Evolutionary conservation across 164 flowering plant genomes (phyloP).

Genomic region (Paratinospora sagittata): DNA sequence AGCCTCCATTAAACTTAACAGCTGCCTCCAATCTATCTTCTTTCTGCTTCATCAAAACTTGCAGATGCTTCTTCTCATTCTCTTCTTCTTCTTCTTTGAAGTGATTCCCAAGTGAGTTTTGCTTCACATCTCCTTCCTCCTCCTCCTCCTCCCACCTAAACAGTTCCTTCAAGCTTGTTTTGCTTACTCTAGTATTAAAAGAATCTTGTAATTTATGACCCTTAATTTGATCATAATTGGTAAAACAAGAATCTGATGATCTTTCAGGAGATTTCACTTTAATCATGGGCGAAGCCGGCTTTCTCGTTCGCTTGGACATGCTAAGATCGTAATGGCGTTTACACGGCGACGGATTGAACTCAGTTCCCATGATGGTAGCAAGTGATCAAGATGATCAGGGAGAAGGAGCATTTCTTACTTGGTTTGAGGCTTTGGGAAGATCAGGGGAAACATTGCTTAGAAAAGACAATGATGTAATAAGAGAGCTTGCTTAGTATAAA

Average conservation of each 20-base stretch:
- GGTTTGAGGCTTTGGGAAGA: neutral
- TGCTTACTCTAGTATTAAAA: neutral
- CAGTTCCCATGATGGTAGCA: slow-evolving; percentile 30
- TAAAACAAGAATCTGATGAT: neutral
- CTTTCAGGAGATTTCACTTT: neutral
- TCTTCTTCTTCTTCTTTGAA: slow-evolving; percentile 28
- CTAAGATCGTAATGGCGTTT: slow-evolving; percentile 35
- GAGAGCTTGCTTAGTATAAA: slow-evolving; percentile 14
- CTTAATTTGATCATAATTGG: neutral
- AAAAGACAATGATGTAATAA: neutral
- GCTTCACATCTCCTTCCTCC: neutral
- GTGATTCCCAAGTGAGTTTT: slow-evolving; percentile 32
- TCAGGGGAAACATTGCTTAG: slow-evolving; percentile 6
- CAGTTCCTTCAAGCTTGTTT: slow-evolving; percentile 1
- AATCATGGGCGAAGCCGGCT: slow-evolving; percentile 7
- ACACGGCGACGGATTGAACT: slow-evolving; percentile 10
- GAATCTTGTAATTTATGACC: neutral
- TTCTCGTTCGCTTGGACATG: slow-evolving; percentile 54
- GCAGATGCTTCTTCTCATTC: slow-evolving; percentile 15
- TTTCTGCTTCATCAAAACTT: slow-evolving; percentile 27
- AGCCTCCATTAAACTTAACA: slow-evolving; percentile 26
- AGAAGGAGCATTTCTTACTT: neutral
- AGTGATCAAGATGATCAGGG: neutral
- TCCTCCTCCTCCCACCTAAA: neutral
- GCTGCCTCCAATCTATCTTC: slow-evolving; percentile 16